A percentile compares a stretch with the other conserved stretches of the same genome.
Conservation (phyloP, 2,329 filamentous ascomycete genomes). For the Exophiala aquamarina region DNA sequence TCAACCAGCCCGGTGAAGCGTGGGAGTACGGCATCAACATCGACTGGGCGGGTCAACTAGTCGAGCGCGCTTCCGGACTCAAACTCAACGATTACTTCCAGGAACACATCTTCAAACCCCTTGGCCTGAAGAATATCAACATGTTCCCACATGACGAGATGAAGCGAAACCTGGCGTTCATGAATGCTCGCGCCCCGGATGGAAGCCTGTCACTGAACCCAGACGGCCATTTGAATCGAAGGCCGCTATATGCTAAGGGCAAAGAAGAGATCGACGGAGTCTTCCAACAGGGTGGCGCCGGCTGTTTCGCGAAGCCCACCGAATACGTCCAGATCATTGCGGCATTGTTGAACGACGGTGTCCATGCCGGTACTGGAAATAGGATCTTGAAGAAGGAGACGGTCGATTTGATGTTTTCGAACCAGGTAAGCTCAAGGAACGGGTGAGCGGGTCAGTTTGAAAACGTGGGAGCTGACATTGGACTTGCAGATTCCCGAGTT, state of each 20-base stretch:
- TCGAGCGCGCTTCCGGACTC: slow-evolving; percentile 47
- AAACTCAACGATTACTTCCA: slow-evolving; percentile 52
- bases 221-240: slow-evolving; percentile 52
- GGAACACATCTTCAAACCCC: slow-evolving; percentile 48
- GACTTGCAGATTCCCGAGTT: slow-evolving; percentile 54
- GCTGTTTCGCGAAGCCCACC: slow-evolving; percentile 58
- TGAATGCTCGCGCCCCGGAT: slow-evolving; percentile 55
- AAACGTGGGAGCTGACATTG: slow-evolving; percentile 51
- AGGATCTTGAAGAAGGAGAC: slow-evolving; percentile 58
- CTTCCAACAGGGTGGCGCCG: slow-evolving; percentile 63
- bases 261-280: slow-evolving; percentile 50
- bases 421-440: slow-evolving; percentile 44
- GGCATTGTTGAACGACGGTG: slow-evolving; percentile 64
- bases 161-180: slow-evolving; percentile 55
- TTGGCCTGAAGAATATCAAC: slow-evolving; percentile 51
- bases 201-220: slow-evolving; percentile 37
- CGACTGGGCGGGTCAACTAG: slow-evolving; percentile 55
- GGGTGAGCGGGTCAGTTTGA: too few species aligned
- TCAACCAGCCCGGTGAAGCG: slow-evolving; percentile 63
- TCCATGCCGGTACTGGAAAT: slow-evolving; percentile 54
- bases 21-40: slow-evolving; percentile 62
- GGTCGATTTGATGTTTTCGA: slow-evolving; percentile 64
- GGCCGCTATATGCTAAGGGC: slow-evolving; percentile 44
- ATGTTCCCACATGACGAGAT: slow-evolving; percentile 59
- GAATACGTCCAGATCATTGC: slow-evolving; percentile 63